Base-by-base conservation (phyloP, 257 asterid species). In the Plectranthus barbatus region DNA sequence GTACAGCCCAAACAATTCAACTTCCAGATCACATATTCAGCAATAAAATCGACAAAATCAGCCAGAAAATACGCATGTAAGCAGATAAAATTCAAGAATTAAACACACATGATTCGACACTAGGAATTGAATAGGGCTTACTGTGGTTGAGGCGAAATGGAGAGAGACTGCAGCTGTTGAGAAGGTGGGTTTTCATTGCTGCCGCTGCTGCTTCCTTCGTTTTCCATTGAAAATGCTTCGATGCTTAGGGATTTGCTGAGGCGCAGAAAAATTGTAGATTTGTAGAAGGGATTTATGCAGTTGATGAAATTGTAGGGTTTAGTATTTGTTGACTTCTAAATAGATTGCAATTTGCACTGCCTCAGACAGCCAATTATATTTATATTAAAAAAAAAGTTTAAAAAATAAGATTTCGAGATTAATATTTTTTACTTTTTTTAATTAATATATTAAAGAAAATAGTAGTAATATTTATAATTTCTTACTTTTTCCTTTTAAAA, bases 101-200 rank as follows among this genome's bases (percentile, higher is more conserved):
- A 45, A 12, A 63, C 39, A n/a, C 24, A 42, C 9, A 59, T 4
- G 48, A 49, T 37, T 36, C 3, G 23, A 29, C 1, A 42, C 29
- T n/a, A 7, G 21, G 19, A 51, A 24, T 4, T 10, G 1, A 4
- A 60, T 56, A 33, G 20, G 52, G 18, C 56, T 71, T 67, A 76
- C 77, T 50, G 68, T 14, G 72, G 72, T 13, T 57, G 64, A 41
- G 61, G 44, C 9, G 74, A 55, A 70, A 66, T 49, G 13, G 77
- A 75, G 68, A 75, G 71, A 18, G 70, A 55, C 29, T 71, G 55
- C 39, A 75, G 18, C 37, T 59, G 44, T 47, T 60, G 46, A 33
- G 76, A 41, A 26, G 72, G 69, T 11, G 72, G 48, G 14, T 59
- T 29, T 11, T 67, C 77, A 42, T 9, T 37, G 74, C 21, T 42